Evolutionary conservation across 2,329 filamentous ascomycete species (phyloP), one percentile per base, ranked within the genome.

Genomic region (Monosporascus sp.): DNA sequence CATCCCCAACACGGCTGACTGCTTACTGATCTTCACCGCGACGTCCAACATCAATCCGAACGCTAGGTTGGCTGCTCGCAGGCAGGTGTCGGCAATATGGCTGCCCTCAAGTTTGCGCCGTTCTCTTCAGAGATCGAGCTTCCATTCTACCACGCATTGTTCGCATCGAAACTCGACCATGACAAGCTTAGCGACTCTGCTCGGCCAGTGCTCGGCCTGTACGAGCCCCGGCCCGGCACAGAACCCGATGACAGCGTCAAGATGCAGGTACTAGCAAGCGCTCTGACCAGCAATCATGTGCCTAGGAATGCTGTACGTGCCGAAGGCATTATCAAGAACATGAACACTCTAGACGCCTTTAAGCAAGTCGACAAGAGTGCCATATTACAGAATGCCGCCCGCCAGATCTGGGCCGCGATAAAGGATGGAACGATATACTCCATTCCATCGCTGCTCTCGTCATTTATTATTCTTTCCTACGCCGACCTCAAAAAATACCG

Each of bases 401-500:
- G 84, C 66, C 93, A 88, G 88, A 91, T 99, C 57, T 97, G 93
- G 93, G 91, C 97, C 70, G 93, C 94, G 26, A 97, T 99, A 66
- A 87, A 91, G 60, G 94, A 99, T 72, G 93, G 92, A 54, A 95
- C 90, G 41, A 96, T 99, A 62, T 97, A 96, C 73, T 94, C 91
- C 9, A 89, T 93, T 49, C 94, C 94, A 2, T 97, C 93, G 5
- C 80, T 97, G 2, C 84, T 99, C 18, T 86, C 91, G 5, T 94
- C 90, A 7, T 97, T 97, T 70, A 81, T 89, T 26, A 85, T 95
- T 54, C 84, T 97, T 46, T 96, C 91, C 17, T 99, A 90, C 69
- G 93, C 94, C 57, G 93, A 99, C 67, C 80, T 99, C 37, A 99
- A 99, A 71, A 97, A 95, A 68, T 97, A 97, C 74, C 90, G 87